These are phyloP conservation scores for Neurospora sp. DNA, from an alignment of 495 filamentous ascomycete species.

Conservation along the genomic window DNA sequence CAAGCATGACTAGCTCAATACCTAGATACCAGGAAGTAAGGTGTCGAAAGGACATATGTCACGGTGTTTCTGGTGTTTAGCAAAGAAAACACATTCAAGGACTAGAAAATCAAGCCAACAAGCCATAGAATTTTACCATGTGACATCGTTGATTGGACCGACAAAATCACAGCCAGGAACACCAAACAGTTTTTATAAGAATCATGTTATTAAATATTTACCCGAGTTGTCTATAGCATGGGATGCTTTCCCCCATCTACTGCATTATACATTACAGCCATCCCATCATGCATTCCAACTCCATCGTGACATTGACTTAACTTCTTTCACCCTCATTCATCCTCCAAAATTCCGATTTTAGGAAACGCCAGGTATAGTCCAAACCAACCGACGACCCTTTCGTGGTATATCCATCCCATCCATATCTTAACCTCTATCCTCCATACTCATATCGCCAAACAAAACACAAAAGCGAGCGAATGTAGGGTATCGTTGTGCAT, in stretches of 20 bases:
- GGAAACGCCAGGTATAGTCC: too few species aligned
- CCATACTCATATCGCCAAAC: background rate
- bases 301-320: background rate
- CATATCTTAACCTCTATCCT: background rate
- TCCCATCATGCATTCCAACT: background rate
- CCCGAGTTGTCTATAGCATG: background rate
- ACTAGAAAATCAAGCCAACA: too few species aligned
- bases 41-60: too few species aligned
- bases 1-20: too few species aligned
- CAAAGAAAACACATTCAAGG: too few species aligned
- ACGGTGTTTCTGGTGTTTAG: too few species aligned
- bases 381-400: background rate
- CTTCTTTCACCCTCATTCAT: background rate
- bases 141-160: background rate
- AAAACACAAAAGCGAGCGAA: background rate
- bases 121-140: background rate
- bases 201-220: background rate
- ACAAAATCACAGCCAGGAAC: background rate
- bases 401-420: background rate
- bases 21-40: too few species aligned
- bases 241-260: background rate
- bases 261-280: background rate
- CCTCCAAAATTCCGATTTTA: background rate
- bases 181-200: background rate
- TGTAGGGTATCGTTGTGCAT: background rate